A percentile compares a stretch with the other conserved stretches of the same genome.
These are phyloP conservation scores for Erigeron philadelphicus DNA, from an alignment of 140 eudicot genomes.

Conservation along the genomic window DNA sequence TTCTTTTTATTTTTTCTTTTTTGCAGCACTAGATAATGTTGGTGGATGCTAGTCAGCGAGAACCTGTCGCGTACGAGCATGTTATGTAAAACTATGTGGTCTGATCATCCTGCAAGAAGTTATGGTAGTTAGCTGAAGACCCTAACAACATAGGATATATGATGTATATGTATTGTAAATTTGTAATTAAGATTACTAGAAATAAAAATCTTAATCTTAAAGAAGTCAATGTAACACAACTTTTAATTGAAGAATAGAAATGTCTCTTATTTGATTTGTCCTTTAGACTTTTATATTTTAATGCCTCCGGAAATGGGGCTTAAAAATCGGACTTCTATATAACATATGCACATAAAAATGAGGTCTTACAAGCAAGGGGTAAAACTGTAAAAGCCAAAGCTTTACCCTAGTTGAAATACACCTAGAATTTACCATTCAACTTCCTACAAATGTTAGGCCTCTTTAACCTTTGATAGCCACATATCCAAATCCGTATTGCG, in stretches of 20 bases:
- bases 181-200: slow-evolving; percentile 12
- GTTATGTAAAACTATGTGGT: slow-evolving; percentile 5
- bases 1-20: background rate
- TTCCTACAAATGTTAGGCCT: too few relatives aligned
- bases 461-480: too few relatives aligned
- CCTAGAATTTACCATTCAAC: too few relatives aligned
- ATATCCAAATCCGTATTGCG: too few relatives aligned
- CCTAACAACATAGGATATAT: background rate
- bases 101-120: slow-evolving; percentile 4
- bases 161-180: slow-evolving; percentile 18
- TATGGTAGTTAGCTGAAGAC: slow-evolving; percentile 19
- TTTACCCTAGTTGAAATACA: too few relatives aligned
- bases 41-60: slow-evolving; percentile 16
- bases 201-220: background rate
- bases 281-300: too few relatives aligned
- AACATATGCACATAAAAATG: too few relatives aligned
- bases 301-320: too few relatives aligned
- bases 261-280: too few relatives aligned
- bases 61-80: slow-evolving; percentile 14
- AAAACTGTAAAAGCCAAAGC: too few relatives aligned
- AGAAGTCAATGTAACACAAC: slow-evolving; percentile 5
- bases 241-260: background rate
- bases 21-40: background rate
- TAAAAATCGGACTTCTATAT: too few relatives aligned
- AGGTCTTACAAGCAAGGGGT: too few relatives aligned